Percentiles rank a stretch among this genome's conserved stretches.
Conservation (phyloP, 2,329 filamentous ascomycete species). For the Ceratocystis albifundus region DNA sequence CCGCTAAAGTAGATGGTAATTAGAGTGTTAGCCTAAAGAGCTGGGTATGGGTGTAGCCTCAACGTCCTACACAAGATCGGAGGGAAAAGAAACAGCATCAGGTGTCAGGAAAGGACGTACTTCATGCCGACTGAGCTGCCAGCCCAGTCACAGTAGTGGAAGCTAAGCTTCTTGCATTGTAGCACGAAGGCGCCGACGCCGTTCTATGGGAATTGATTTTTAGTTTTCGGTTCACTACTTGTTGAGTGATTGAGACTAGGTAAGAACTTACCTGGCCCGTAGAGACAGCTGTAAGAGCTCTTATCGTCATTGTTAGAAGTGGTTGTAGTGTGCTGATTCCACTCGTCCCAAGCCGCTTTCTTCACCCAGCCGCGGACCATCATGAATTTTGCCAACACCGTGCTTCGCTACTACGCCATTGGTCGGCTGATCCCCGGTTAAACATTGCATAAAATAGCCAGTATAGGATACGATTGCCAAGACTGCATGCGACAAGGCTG, state of each 20-base stretch:
- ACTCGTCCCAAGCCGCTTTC: background rate
- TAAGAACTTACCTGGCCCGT: conserved; percentile 39
- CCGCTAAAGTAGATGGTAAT: conserved; percentile 39
- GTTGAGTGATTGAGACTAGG: background rate
- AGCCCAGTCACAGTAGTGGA: conserved; percentile 95
- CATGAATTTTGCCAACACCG: background rate
- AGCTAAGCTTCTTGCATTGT: conserved; percentile 89
- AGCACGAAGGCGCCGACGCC: conserved; percentile 93
- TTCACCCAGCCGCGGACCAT: background rate
- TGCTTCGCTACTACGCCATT: background rate
- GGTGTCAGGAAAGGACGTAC: conserved; percentile 38
- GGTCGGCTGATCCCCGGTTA: background rate
- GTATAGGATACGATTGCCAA: background rate
- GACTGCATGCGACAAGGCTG: background rate
- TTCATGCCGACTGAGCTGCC: conserved; percentile 94
- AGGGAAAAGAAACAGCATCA: background rate
- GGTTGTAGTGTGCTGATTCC: background rate
- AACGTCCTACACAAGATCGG: background rate
- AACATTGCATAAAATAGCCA: background rate
- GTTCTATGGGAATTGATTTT: conserved; percentile 49
- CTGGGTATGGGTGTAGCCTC: background rate
- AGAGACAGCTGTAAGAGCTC: conserved; percentile 42
- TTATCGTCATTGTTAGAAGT: conserved; percentile 43
- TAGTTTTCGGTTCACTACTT: conserved; percentile 11
- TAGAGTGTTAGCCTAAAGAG: conserved; percentile 26